Evolutionary conservation across 2,329 filamentous ascomycete genomes (phyloP).

Genomic region (Cladophialophora bantiana): DNA sequence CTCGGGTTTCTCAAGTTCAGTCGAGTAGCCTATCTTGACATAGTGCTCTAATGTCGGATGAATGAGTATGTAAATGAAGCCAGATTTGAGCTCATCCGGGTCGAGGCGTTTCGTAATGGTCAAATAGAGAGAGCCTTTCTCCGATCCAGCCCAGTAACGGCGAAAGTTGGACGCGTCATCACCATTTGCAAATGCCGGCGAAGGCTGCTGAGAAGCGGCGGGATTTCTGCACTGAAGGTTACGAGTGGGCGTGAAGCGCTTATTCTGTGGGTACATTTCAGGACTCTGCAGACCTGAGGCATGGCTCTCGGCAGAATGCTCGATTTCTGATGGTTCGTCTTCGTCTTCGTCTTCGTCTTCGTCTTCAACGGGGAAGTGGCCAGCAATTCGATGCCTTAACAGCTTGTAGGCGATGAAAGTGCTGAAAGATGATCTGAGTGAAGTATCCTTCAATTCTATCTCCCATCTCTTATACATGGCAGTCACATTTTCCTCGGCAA

Average conservation of each 20-base stretch:
- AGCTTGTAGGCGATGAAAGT: background rate
- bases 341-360: slow-evolving; percentile 1
- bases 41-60: background rate
- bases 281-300: background rate
- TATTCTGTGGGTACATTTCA: background rate
- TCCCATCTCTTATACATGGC: background rate
- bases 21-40: background rate
- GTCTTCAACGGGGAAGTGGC: background rate
- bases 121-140: background rate
- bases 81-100: background rate
- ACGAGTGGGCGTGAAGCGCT: background rate
- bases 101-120: background rate
- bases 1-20: background rate
- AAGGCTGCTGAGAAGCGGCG: background rate
- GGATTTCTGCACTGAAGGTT: background rate
- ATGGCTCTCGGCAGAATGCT: background rate
- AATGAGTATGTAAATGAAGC: background rate
- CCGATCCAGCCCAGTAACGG: background rate
- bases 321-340: background rate
- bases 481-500: background rate
- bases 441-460: background rate
- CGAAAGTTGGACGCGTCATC: background rate
- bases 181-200: background rate
- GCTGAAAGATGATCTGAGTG: background rate
- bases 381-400: background rate